These are phyloP conservation scores for Pseudopithomyces maydicus DNA, from an alignment of 2,329 filamentous ascomycete genomes.

Conservation along the genomic window DNA sequence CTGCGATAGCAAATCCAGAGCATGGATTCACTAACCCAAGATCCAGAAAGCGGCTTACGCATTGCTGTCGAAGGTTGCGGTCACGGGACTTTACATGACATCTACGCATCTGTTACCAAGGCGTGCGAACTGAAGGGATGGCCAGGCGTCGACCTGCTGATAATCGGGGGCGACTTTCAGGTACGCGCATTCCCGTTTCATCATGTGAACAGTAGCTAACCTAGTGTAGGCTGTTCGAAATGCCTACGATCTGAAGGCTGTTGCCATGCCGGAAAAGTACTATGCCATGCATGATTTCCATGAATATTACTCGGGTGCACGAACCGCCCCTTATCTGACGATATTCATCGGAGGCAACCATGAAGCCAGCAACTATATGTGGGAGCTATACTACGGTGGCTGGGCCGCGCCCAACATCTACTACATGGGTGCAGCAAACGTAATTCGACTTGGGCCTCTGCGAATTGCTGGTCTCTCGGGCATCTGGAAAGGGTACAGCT, in stretches of 20 bases:
- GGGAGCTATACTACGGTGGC: constrained; percentile 93
- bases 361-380: constrained; percentile 87
- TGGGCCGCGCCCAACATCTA: constrained; percentile 98
- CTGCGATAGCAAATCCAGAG: not conserved
- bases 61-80: constrained; percentile 90
- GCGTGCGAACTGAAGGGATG: constrained; percentile 74
- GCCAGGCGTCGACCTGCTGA: constrained; percentile 83
- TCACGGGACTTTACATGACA: constrained; percentile 88
- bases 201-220: constrained; percentile 20
- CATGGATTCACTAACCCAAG: constrained; percentile 34
- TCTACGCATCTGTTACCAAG: constrained; percentile 78
- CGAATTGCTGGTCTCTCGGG: constrained; percentile 89
- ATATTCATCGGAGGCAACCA: constrained; percentile 95
- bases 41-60: constrained; percentile 56
- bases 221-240: constrained; percentile 78
- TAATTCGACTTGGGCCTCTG: constrained; percentile 80
- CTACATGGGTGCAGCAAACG: constrained; percentile 91
- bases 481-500: constrained; percentile 94
- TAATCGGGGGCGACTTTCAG: constrained; percentile 97
- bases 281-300: constrained; percentile 89
- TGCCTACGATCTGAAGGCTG: constrained; percentile 81
- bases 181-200: constrained; percentile 47
- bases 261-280: constrained; percentile 89
- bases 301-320: constrained; percentile 84
- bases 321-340: constrained; percentile 82